Evolutionary conservation across 2,329 filamentous ascomycete species (phyloP), one percentile per base, ranked within the genome.

Genomic region (Emergomyces pasteurianus): DNA sequence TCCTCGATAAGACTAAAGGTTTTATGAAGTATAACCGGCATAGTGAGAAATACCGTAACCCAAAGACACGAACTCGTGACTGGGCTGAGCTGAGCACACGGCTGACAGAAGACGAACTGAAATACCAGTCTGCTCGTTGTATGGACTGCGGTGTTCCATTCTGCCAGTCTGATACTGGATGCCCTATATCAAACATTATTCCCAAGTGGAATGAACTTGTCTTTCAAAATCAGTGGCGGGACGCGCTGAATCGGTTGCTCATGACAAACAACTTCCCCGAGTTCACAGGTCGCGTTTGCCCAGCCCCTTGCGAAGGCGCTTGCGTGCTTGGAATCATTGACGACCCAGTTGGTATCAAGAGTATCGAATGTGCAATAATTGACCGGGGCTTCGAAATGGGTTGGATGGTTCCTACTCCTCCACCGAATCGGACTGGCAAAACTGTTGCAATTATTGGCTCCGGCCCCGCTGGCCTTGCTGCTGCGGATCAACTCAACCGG

Each of bases 211-310:
- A 95, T 61, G 91, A 96, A 63, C 65, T 96, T 9, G 84, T 95
- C 0, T 84, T 83, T 71, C 79, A 85, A 61, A 82, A 84, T 55
- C 86, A 95, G 64, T 97, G 92, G 92, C 84, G 86, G 67, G 92
- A 96, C 75, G 92, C 92, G 28, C 84, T 96, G 3, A 92, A 96
- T 76, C 85, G 90, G 62, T 82, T 97, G 12, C 80, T 96, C 59
- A 92, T 95, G 88, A 96, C 92, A 66, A 96, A 97, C 80, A 96
- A 96, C 78, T 96, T 97, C 82, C 92, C 92, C 3, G 92, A 97
- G 73, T 96, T 96, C 75, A 97, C 92, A 68, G 92, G 92, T 61
- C 92, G 92, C 79, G 92, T 96, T 62, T 97, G 92, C 76, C 92
- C 92, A 62, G 92, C 92, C 70, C 92, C 92, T 75, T 97, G 92